Base-by-base conservation (phyloP, 768 basidiomycete genomes). In the Kwoniella newhampshirensis region DNA sequence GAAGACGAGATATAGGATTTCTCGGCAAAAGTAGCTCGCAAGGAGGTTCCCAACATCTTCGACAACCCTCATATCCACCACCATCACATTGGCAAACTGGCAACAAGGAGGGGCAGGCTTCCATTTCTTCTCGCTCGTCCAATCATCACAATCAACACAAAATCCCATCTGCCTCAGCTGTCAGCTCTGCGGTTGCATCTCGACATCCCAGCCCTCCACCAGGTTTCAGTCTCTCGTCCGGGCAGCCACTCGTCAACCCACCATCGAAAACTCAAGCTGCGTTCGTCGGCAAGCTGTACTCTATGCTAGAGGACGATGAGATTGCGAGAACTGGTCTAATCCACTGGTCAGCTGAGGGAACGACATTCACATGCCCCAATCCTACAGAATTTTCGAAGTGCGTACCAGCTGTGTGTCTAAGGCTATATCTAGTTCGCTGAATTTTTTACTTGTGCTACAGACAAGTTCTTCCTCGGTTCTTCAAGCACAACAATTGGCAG, bases 401-500 rank as follows among this genome's bases (percentile, higher is more conserved):
- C 57, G 75, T 71, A 20, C 25, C n/a, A 20, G 5, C 25, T n/a
- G 17, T 9, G n/a, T n/a, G n/a, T 17, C 26, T 7, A 42, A 36
- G n/a, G 18, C 0, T 37, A 30, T 37, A 20, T 47, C 30, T 13
- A 4, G 25, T 36, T 11, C 43, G 17, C 15, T 49, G 20, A 27
- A 35, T 41, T 30, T 30, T 6, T 18, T 32, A 0, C 4, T 30
- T n/a, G n/a, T n/a, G n/a, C n/a, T 20, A 23, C 46, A 74, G 75
- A 59, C 37, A 52, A 9, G 66, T 96, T 28, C 84, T 98, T 6
- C 90, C 90, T 2, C 83, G 86, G 40, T 98, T 88, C 86, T 99
- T 97, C 85, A 99, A 99, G 75, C 96, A 98, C 78, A 86, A 87
- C 59, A 96, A 94, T 75, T 98, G 96, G 77, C 83, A 84, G 55